These are phyloP conservation scores for Huiozyma naganishii DNA, from an alignment of 805 yeast genomes.

Conservation along the genomic window DNA sequence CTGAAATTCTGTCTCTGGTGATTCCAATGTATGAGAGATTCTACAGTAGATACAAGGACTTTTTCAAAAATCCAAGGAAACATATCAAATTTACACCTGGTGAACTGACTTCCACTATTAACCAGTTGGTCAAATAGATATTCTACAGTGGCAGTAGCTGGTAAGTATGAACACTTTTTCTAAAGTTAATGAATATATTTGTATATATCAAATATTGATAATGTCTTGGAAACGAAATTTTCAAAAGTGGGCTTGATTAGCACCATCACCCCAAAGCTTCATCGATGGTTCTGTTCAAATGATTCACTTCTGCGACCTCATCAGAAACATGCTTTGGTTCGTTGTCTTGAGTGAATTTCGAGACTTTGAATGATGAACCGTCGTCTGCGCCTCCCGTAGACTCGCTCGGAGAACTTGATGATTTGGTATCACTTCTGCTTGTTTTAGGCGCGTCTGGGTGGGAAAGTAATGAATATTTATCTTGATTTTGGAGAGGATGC, in stretches of 20 bases:
- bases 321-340: constrained; percentile 1
- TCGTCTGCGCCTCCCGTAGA: background rate
- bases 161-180: background rate
- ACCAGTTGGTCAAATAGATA: constrained; percentile 16
- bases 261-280: constrained; percentile 1
- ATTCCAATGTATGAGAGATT: constrained; percentile 78
- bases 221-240: background rate
- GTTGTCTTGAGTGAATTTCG: background rate
- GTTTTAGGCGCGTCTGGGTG: background rate
- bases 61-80: constrained; percentile 28
- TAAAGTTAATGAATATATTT: background rate
- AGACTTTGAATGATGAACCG: background rate
- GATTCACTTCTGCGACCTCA: background rate
- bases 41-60: constrained; percentile 47
- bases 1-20: constrained; percentile 62
- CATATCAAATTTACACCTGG: constrained; percentile 28
- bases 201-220: background rate
- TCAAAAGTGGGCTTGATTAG: background rate
- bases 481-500: constrained; percentile 12
- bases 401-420: background rate
- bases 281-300: background rate
- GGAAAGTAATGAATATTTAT: background rate
- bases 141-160: background rate
- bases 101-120: constrained; percentile 20
- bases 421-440: background rate